Evolutionary conservation across 2,329 filamentous ascomycete species (phyloP).

Genomic region (Massarina eburnea): DNA sequence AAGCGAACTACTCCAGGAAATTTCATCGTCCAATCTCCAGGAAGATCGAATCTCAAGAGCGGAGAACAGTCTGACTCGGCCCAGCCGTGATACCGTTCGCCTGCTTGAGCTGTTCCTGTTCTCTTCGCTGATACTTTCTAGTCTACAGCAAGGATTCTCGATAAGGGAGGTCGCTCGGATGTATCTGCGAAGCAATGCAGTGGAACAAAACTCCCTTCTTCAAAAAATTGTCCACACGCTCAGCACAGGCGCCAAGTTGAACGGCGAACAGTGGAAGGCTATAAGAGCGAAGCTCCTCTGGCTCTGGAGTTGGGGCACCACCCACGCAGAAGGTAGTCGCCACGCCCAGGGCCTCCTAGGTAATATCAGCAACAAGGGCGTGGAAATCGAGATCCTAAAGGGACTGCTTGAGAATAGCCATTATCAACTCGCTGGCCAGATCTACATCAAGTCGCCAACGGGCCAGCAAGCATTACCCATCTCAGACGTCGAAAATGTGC

Average conservation of each 20-base stretch:
- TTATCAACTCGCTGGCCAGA: slow-evolving; percentile 61
- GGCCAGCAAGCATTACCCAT: slow-evolving; percentile 53
- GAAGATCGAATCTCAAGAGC: slow-evolving; percentile 56
- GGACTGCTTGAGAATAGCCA: slow-evolving; percentile 63
- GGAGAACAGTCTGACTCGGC: slow-evolving; percentile 66
- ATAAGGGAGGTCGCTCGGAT: slow-evolving; percentile 57
- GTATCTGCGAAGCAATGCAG: slow-evolving; percentile 62
- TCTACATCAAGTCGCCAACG: slow-evolving; percentile 61
- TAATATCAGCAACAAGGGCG: slow-evolving; percentile 59
- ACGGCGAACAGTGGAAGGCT: slow-evolving; percentile 55
- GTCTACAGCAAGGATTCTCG: slow-evolving; percentile 45
- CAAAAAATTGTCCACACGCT: slow-evolving; percentile 61
- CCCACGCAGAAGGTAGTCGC: slow-evolving; percentile 37
- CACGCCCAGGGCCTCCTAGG: slow-evolving; percentile 56
- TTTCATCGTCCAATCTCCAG: slow-evolving; percentile 38
- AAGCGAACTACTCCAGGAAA: slow-evolving; percentile 34
- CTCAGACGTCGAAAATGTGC: slow-evolving; percentile 59
- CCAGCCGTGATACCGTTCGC: slow-evolving; percentile 56
- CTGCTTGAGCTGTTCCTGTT: slow-evolving; percentile 65
- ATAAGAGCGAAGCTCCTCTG: slow-evolving; percentile 68
- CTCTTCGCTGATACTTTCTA: slow-evolving; percentile 48
- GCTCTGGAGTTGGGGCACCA: slow-evolving; percentile 70
- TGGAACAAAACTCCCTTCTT: slow-evolving; percentile 65
- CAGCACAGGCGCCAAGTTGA: slow-evolving; percentile 55
- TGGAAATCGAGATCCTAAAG: slow-evolving; percentile 74